Evolutionary conservation across 371 early-diverging fungal genomes (phyloP), one percentile per base, ranked within the genome.

Genomic region (Thermomucor indicae-seudaticae): DNA sequence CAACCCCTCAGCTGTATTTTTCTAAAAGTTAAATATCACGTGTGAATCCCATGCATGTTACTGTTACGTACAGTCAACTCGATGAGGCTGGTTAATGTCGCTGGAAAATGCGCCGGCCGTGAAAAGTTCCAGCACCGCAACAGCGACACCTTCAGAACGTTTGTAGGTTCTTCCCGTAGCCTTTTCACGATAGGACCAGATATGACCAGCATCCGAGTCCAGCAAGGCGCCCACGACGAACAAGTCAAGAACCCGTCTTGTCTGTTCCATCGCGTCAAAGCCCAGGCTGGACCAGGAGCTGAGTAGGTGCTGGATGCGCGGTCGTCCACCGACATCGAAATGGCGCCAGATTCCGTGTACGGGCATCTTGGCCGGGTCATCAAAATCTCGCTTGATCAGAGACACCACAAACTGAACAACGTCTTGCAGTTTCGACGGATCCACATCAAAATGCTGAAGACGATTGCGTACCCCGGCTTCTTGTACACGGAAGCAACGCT

Each of bases 301-400:
- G 0, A 86, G 43, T 23, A 92, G 66, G 30, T 79, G 70, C n/a
- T 72, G 68, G n/a, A 84, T 49, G n/a, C 88, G 79, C 17, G 75
- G 73, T 28, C 66, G 55, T 12, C 68, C 71, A 5, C 80, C 72
- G 17, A 86, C 79, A 50, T 88, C 86, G 65, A 91, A 94, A 42
- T 92, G 92, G 37, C 96, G 82, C 89, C 92, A 91, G 43, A 95
- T 78, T 20, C 93, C 81, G 58, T 95, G 94, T 2, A 87, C 80
- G 10, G 95, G 93, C 47, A 95, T 88, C 20, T 60, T 57, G 16
- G 68, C 56, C 27, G 79, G 72, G 12, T 65, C 60, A 14, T 80
- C 64, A 35, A 72, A 68, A 60, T 91, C 91, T 12, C 94, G 76
- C 52, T 75, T 67, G 60, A 94, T 89, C 39, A 95, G 72, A 0